Evolutionary conservation across 306 rosid species (phyloP).

Genomic region (Begonia fuchsioides): DNA sequence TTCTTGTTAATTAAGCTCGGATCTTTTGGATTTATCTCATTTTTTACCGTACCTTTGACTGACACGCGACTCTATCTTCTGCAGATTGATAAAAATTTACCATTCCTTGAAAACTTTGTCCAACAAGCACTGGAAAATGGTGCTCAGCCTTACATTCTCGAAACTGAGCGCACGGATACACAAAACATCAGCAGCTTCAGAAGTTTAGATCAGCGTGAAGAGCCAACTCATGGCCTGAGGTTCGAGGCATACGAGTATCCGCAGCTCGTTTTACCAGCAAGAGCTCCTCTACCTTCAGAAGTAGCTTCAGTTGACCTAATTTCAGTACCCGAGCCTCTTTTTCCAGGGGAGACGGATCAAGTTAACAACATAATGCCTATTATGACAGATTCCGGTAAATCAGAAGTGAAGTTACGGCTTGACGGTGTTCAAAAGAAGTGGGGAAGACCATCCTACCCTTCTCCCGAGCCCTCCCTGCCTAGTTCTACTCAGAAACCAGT

Average conservation of each 20-base stretch:
- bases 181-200: constrained; percentile 30
- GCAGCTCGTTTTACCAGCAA: constrained; percentile 39
- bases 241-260: constrained; percentile 84
- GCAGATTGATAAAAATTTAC: constrained; percentile 59
- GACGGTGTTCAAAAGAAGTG: constrained; percentile 86
- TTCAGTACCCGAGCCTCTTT: constrained; percentile 47
- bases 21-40: too few relatives aligned
- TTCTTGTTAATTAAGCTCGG: too few relatives aligned
- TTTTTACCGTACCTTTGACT: too few relatives aligned
- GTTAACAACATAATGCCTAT: constrained; percentile 29
- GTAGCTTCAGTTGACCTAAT: constrained; percentile 45
- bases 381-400: constrained; percentile 37
- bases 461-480: constrained; percentile 29
- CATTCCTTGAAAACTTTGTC: constrained; percentile 55
- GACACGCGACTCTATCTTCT: not conserved
- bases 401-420: constrained; percentile 55
- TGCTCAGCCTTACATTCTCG: constrained; percentile 66
- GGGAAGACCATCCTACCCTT: constrained; percentile 56
- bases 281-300: constrained; percentile 34
- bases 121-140: constrained; percentile 51
- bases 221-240: constrained; percentile 43
- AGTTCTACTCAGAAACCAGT: constrained; percentile 38
- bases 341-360: constrained; percentile 42
- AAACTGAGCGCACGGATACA: constrained; percentile 41
- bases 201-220: constrained; percentile 50